Evolutionary conservation across 2,329 filamentous ascomycete species (phyloP).

Genomic region (Trichoderma sp.): DNA sequence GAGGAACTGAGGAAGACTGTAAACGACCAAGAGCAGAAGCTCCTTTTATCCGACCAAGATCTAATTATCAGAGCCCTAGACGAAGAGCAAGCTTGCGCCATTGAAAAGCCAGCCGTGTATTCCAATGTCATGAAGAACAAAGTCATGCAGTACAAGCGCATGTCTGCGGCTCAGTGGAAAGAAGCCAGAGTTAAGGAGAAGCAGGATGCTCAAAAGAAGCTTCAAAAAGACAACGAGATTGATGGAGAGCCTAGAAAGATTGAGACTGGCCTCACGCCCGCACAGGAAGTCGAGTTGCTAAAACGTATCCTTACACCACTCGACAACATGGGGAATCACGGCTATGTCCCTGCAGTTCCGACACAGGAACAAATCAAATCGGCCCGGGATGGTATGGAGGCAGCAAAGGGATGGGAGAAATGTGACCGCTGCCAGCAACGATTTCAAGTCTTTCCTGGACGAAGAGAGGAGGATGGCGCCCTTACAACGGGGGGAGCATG

Average conservation of each 20-base stretch:
- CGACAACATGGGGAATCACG: slow-evolving; percentile 60
- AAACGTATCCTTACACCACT: slow-evolving; percentile 63
- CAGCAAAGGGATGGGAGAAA: slow-evolving; percentile 74
- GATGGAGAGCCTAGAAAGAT: slow-evolving; percentile 50
- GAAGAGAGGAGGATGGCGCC: slow-evolving; percentile 71
- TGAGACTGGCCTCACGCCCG: slow-evolving; percentile 64
- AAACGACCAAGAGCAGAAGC: slow-evolving; percentile 47
- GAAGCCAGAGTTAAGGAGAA: slow-evolving; percentile 52
- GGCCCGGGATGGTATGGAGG: slow-evolving; percentile 62
- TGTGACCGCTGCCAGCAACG: slow-evolving; percentile 84
- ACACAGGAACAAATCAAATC: slow-evolving; percentile 63
- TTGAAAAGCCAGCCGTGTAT: slow-evolving; percentile 69
- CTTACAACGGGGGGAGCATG: slow-evolving; percentile 77
- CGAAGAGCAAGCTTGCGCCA: slow-evolving; percentile 74
- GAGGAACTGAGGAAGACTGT: slow-evolving; percentile 53
- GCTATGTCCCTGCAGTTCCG: slow-evolving; percentile 72
- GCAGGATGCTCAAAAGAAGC: slow-evolving; percentile 32
- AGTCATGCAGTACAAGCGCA: slow-evolving; percentile 72
- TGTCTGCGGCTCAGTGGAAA: slow-evolving; percentile 70
- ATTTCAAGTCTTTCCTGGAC: slow-evolving; percentile 89
- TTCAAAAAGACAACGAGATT: slow-evolving; percentile 32
- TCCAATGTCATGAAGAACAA: slow-evolving; percentile 79
- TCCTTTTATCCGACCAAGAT: slow-evolving; percentile 62
- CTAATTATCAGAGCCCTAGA: slow-evolving; percentile 69
- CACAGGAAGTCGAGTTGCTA: slow-evolving; percentile 68